Percentiles rank a stretch among this genome's conserved stretches.
These are phyloP conservation scores for Arthrobotrys conoides DNA, from an alignment of 2,329 filamentous ascomycete genomes.

Conservation along the genomic window DNA sequence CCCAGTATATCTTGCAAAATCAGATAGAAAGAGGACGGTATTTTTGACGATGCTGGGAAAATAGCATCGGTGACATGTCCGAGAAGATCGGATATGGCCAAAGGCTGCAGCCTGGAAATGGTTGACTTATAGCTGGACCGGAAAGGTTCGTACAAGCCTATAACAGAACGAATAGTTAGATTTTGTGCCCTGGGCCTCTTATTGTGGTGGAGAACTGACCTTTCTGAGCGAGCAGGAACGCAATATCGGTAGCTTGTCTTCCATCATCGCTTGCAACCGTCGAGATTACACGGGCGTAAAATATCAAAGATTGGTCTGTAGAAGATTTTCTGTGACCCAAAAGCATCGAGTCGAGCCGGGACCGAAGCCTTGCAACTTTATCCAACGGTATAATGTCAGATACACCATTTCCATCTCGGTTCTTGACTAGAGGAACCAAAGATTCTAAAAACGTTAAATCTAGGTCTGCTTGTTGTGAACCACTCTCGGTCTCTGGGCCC, in stretches of 20 bases:
- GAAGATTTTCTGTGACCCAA: neutral
- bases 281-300: slow-evolving; percentile 33
- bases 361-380: neutral
- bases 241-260: slow-evolving; percentile 37
- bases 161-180: neutral
- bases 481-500: neutral
- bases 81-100: slow-evolving; percentile 9
- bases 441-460: slow-evolving; percentile 37
- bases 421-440: neutral
- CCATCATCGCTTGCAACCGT: slow-evolving; percentile 12
- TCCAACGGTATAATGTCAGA: neutral
- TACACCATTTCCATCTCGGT: neutral
- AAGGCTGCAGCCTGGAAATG: slow-evolving; percentile 4
- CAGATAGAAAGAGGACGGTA: slow-evolving; percentile 22
- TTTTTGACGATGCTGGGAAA: slow-evolving; percentile 12
- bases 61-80: slow-evolving; percentile 1
- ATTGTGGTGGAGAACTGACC: neutral
- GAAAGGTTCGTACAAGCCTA: slow-evolving; percentile 37
- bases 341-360: neutral
- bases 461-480: neutral
- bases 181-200: neutral
- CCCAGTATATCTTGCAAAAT: slow-evolving; percentile 36
- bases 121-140: slow-evolving; percentile 12
- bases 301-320: neutral
- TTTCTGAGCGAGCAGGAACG: slow-evolving; percentile 24